Evolutionary conservation across 345 rosid species (phyloP).

Genomic region (Geranium rotundifolium): DNA sequence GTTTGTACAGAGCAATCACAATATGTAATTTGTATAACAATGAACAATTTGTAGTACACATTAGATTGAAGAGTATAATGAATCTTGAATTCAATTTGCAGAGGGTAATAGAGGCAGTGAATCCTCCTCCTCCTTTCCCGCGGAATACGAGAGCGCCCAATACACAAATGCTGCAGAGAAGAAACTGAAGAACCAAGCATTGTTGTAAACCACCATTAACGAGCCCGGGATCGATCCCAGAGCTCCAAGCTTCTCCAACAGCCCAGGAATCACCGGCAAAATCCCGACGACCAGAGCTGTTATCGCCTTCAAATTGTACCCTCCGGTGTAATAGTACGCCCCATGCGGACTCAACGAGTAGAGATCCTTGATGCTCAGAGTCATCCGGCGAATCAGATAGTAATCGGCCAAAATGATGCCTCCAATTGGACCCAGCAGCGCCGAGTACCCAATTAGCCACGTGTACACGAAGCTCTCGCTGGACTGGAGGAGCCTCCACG

Average conservation of each 20-base stretch:
- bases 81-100: slow-evolving; percentile 5
- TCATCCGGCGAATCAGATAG: slow-evolving; percentile 39
- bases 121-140: slow-evolving; percentile 19
- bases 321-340: slow-evolving; percentile 49
- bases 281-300: slow-evolving; percentile 56
- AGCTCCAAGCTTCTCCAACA: slow-evolving; percentile 58
- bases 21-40: no score
- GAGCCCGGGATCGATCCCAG: slow-evolving; percentile 23
- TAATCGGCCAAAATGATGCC: slow-evolving; percentile 71
- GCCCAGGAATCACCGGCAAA: slow-evolving; percentile 76
- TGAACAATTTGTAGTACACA: no score
- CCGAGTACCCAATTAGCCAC: slow-evolving; percentile 88
- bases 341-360: slow-evolving; percentile 52
- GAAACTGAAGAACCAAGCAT: slow-evolving; percentile 86
- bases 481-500: slow-evolving; percentile 72
- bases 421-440: slow-evolving; percentile 75
- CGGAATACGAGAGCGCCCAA: slow-evolving; percentile 36
- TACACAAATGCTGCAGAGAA: slow-evolving; percentile 50
- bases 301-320: slow-evolving; percentile 52
- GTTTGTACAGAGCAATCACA: no score
- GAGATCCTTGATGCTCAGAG: slow-evolving; percentile 41
- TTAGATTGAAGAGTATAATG: no score
- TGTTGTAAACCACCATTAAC: slow-evolving; percentile 52
- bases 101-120: slow-evolving; percentile 30
- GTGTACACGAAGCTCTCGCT: slow-evolving; percentile 96